phyloP scores from a whole-genome alignment of 257 asterid species.

The Jasminum sambac region DNA sequence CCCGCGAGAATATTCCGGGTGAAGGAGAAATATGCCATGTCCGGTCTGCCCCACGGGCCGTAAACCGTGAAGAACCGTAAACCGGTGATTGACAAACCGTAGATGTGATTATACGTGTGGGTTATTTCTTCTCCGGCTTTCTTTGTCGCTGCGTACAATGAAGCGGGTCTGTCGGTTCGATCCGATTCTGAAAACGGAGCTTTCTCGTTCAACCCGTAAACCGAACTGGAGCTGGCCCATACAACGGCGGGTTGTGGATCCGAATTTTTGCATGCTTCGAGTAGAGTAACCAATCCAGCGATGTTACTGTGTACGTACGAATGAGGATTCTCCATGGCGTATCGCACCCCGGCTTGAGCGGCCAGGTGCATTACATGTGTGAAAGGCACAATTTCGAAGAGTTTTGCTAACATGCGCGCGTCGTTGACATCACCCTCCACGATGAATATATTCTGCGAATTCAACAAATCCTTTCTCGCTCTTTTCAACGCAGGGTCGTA shows the following conservation, averaged over 20 bases:
- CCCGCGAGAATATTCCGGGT: constrained; percentile 42
- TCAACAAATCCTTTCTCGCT: constrained; percentile 32
- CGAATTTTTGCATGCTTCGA: constrained; percentile 39
- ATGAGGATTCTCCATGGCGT: constrained; percentile 53
- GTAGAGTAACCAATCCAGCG: constrained; percentile 45
- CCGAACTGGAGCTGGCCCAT: constrained; percentile 60
- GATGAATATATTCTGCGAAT: constrained; percentile 27
- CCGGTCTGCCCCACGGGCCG: constrained; percentile 62
- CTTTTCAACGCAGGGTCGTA: constrained; percentile 11
- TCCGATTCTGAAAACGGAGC: constrained; percentile 51
- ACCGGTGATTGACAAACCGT: constrained; percentile 50
- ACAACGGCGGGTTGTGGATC: constrained; percentile 49
- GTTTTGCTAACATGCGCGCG: constrained; percentile 41
- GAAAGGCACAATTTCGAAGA: constrained; percentile 42
- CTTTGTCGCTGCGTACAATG: constrained; percentile 52
- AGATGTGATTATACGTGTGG: constrained; percentile 50
- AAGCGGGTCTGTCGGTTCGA: constrained; percentile 53
- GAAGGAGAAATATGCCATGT: constrained; percentile 55
- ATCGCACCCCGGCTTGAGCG: constrained; percentile 53
- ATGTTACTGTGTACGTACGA: constrained; percentile 52
- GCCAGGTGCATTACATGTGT: constrained; percentile 57
- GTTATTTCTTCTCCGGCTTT: constrained; percentile 56
- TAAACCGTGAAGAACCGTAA: constrained; percentile 52
- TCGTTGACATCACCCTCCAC: constrained; percentile 52
- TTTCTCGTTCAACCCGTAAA: constrained; percentile 48